A percentile compares a stretch with the other conserved stretches of the same genome.
These are phyloP conservation scores for Catharanthus roseus DNA, from an alignment of 257 asterid species.

Conservation along the genomic window DNA sequence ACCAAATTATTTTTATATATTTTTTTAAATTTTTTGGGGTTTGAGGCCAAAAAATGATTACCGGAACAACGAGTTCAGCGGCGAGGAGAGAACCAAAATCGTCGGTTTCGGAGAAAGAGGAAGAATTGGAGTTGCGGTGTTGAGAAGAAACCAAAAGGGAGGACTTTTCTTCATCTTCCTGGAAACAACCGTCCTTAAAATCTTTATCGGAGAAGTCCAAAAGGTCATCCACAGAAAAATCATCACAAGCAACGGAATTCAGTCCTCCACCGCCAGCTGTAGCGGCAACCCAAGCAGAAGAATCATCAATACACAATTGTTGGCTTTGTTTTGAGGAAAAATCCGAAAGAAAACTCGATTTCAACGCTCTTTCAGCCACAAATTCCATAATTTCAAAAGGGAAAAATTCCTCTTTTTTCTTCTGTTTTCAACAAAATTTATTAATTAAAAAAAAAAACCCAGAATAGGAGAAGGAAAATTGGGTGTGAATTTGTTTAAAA, in stretches of 20 bases:
- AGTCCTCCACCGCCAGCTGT: conserved; percentile 38
- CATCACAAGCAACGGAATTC: conserved; percentile 53
- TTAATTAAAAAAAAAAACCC: background rate
- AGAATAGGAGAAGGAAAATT: background rate
- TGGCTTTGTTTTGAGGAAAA: conserved; percentile 41
- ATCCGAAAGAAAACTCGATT: conserved; percentile 72
- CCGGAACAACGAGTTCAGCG: conserved; percentile 75
- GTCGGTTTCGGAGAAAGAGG: conserved; percentile 49
- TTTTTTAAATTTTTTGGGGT: too few relatives aligned
- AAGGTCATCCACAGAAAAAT: conserved; percentile 94
- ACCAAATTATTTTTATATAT: too few relatives aligned
- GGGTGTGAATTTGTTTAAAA: background rate
- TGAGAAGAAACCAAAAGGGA: conserved; percentile 21
- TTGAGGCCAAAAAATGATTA: conserved; percentile 16
- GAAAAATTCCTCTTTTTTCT: background rate
- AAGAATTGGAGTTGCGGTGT: conserved; percentile 36
- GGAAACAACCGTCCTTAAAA: conserved; percentile 36
- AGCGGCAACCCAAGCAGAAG: conserved; percentile 42
- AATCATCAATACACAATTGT: conserved; percentile 17
- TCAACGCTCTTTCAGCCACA: conserved; percentile 85
- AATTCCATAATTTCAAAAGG: conserved; percentile 56
- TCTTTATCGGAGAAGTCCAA: conserved; percentile 80
- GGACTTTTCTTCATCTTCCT: conserved; percentile 36
- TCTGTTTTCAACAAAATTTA: conserved; percentile 2
- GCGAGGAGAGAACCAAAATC: conserved; percentile 56